phyloP scores from a whole-genome alignment of 2,329 filamentous ascomycete species.

The Kalaharituber pfeilii region DNA sequence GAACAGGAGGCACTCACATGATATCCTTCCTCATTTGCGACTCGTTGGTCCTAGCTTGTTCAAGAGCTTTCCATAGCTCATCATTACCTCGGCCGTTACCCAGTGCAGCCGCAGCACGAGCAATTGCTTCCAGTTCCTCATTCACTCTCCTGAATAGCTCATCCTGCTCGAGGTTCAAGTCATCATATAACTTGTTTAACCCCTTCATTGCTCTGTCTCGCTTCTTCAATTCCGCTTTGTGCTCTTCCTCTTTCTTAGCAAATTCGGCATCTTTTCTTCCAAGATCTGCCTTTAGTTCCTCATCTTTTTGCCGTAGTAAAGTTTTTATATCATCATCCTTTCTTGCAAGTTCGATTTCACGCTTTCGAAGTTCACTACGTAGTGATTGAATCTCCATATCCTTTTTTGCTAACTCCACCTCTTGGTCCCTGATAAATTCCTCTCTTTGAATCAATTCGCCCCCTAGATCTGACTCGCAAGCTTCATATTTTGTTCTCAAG shows the following conservation, averaged over 20 bases:
- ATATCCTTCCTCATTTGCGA: conserved; percentile 71
- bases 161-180: conserved; percentile 52
- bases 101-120: conserved; percentile 41
- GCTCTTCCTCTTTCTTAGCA: conserved; percentile 13
- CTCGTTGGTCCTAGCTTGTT: conserved; percentile 59
- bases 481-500: neutral
- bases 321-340: neutral
- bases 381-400: neutral
- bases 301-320: neutral
- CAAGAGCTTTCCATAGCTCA: conserved; percentile 53
- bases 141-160: conserved; percentile 85
- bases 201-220: conserved; percentile 19
- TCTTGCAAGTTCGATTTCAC: neutral
- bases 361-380: neutral
- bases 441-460: neutral
- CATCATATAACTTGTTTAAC: conserved; percentile 18
- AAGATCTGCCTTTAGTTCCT: too few species aligned
- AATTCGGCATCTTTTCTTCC: conserved; percentile 16
- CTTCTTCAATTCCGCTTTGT: conserved; percentile 16
- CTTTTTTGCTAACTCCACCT: neutral
- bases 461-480: too few species aligned
- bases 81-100: conserved; percentile 58
- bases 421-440: neutral
- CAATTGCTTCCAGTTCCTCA: conserved; percentile 67
- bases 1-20: conserved; percentile 18